Percentiles rank a stretch among this genome's conserved stretches.
These are phyloP conservation scores for Irpex sp. DNA, from an alignment of 1,284 basidiomycete species.

Conservation along the genomic window DNA sequence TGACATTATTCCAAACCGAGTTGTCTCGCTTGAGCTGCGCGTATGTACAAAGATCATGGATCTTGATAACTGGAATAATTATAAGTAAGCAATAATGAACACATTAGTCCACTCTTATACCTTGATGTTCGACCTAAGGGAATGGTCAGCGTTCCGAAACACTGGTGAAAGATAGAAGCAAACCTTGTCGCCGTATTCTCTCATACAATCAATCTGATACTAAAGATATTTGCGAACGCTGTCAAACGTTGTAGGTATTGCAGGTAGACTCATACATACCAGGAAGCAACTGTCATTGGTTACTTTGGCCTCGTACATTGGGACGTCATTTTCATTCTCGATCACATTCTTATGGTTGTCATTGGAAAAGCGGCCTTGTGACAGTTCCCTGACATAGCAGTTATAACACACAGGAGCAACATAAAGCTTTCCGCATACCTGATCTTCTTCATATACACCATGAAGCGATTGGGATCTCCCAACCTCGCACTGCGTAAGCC, in stretches of 20 bases:
- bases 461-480: slow-evolving; percentile 48
- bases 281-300: too few species aligned
- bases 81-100: too few species aligned
- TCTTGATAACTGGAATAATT: slow-evolving; percentile 61
- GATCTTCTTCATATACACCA: slow-evolving; percentile 67
- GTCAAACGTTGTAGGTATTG: too few species aligned
- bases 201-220: slow-evolving; percentile 73
- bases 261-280: slow-evolving; percentile 51
- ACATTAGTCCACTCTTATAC: too few species aligned
- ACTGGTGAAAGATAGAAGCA: too few species aligned
- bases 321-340: too few species aligned
- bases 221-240: slow-evolving; percentile 28
- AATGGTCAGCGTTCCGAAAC: too few species aligned
- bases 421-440: too few species aligned
- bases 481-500: slow-evolving; percentile 51
- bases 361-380: slow-evolving; percentile 71
- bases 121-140: slow-evolving; percentile 58
- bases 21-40: slow-evolving; percentile 56
- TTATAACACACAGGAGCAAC: too few species aligned
- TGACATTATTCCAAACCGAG: slow-evolving; percentile 62
- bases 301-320: too few species aligned
- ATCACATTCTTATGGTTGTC: too few species aligned
- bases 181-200: slow-evolving; percentile 55
- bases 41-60: slow-evolving; percentile 74
- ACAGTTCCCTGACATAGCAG: slow-evolving; percentile 72